These are phyloP conservation scores for Fusarium anguioides DNA, from an alignment of 2,329 filamentous ascomycete species.

Conservation along the genomic window DNA sequence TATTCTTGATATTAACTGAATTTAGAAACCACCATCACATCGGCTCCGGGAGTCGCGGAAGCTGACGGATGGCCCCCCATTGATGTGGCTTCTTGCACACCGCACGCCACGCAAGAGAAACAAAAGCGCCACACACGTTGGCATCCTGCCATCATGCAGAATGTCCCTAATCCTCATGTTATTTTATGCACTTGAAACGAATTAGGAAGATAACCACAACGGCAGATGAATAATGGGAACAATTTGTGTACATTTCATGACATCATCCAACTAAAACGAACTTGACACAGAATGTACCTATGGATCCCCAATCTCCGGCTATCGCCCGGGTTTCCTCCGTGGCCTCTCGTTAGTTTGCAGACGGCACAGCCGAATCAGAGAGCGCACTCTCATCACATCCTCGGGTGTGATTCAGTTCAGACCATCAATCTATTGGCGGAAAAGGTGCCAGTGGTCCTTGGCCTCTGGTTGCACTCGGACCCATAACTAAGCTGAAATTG, in stretches of 20 bases:
- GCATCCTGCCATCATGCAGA: neutral
- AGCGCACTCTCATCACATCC: conserved; percentile 20
- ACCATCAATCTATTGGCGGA: conserved; percentile 19
- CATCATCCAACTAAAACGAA: conserved; percentile 20
- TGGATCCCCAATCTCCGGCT: conserved; percentile 26
- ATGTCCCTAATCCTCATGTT: neutral
- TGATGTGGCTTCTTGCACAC: conserved; percentile 12
- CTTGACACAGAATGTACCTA: neutral
- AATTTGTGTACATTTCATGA: conserved; percentile 2
- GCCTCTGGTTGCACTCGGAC: neutral
- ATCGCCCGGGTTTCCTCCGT: conserved; percentile 35
- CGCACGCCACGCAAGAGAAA: conserved; percentile 8
- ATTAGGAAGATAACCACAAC: neutral
- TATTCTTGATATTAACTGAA: neutral
- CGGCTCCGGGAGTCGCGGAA: conserved; percentile 34
- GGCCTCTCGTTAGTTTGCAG: neutral
- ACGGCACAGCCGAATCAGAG: neutral
- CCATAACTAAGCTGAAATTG: conserved; percentile 1
- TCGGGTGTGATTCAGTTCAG: conserved; percentile 12
- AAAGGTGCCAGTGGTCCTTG: conserved; percentile 22
- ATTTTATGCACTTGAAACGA: neutral
- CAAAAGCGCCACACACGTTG: conserved; percentile 17
- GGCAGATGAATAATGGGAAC: neutral
- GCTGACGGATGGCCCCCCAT: conserved; percentile 5
- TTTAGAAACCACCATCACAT: conserved; percentile 21